Percentiles rank a stretch among this genome's conserved stretches.
These are phyloP conservation scores for Diversispora epigaea DNA, from an alignment of 192 early-diverging fungal genomes.

Conservation along the genomic window DNA sequence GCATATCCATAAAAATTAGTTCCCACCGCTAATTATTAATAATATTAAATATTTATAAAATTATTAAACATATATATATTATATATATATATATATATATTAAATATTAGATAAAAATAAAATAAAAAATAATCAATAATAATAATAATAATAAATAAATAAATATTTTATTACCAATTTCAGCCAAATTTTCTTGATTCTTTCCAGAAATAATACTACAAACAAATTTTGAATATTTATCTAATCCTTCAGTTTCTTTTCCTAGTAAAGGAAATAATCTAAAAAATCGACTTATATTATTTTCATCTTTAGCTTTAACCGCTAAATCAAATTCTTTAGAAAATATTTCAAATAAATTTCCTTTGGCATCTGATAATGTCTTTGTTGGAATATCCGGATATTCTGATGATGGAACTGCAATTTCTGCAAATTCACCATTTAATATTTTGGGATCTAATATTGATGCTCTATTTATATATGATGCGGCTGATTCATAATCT, in stretches of 20 bases:
- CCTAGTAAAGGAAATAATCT: slow-evolving; percentile 86
- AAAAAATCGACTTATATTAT: slow-evolving; percentile 82
- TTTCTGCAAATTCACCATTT: slow-evolving; percentile 61
- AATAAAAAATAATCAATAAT: neutral
- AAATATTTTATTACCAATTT: slow-evolving; percentile 37
- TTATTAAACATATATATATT: too few relatives aligned
- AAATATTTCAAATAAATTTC: slow-evolving; percentile 67
- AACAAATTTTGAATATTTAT: slow-evolving; percentile 84
- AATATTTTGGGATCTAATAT: slow-evolving; percentile 58
- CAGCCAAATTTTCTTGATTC: slow-evolving; percentile 65
- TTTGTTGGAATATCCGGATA: slow-evolving; percentile 57
- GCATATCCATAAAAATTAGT: slow-evolving; percentile 73
- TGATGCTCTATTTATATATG: slow-evolving; percentile 60
- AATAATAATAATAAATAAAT: neutral
- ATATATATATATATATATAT: neutral
- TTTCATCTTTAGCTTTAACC: slow-evolving; percentile 63
- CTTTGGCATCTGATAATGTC: slow-evolving; percentile 57
- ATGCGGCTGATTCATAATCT: slow-evolving; percentile 73
- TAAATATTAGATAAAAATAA: slow-evolving; percentile 1
- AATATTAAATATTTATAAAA: too few relatives aligned
- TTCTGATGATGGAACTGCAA: slow-evolving; percentile 55
- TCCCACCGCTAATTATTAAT: slow-evolving; percentile 34
- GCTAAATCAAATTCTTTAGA: slow-evolving; percentile 81
- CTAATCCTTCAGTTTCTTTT: slow-evolving; percentile 82
- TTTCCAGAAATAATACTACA: slow-evolving; percentile 75